These are phyloP conservation scores for Maudiozyma pseudohumilis DNA, from an alignment of 805 yeast genomes.

Conservation along the genomic window DNA sequence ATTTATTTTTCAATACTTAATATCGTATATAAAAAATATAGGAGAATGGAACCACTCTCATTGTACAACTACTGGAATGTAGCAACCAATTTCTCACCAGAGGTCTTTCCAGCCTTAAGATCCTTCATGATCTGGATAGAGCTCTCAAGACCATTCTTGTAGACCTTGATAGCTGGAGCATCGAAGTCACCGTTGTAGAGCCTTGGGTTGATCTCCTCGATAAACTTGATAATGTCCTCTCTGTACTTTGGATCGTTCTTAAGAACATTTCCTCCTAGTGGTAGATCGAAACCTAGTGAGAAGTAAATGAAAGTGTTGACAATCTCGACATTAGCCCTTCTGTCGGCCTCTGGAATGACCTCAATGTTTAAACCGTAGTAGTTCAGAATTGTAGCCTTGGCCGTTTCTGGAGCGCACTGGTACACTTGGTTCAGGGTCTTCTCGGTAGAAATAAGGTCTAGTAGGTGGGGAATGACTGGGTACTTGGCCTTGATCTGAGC, in stretches of 20 bases:
- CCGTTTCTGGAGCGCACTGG: constrained; percentile 28
- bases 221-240: constrained; percentile 21
- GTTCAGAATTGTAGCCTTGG: constrained; percentile 30
- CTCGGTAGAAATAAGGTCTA: constrained; percentile 29
- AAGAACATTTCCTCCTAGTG: constrained; percentile 20
- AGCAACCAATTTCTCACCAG: constrained; percentile 25
- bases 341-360: constrained; percentile 23
- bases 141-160: constrained; percentile 21
- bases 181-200: constrained; percentile 18
- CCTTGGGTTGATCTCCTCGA: constrained; percentile 12
- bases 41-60: too few relatives aligned
- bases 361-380: constrained; percentile 21
- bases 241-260: constrained; percentile 23
- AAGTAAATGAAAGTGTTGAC: constrained; percentile 32
- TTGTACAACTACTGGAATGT: constrained; percentile 2
- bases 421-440: constrained; percentile 29
- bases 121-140: constrained; percentile 17
- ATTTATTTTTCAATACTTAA: too few relatives aligned
- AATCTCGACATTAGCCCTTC: constrained; percentile 28
- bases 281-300: constrained; percentile 30
- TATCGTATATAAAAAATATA: too few relatives aligned
- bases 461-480: constrained; percentile 24
- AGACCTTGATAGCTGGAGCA: constrained; percentile 26
- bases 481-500: constrained; percentile 32
- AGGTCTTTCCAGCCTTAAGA: constrained; percentile 17